phyloP scores from a whole-genome alignment of 106 monocot genomes.

The Platanthera zijinensis region DNA sequence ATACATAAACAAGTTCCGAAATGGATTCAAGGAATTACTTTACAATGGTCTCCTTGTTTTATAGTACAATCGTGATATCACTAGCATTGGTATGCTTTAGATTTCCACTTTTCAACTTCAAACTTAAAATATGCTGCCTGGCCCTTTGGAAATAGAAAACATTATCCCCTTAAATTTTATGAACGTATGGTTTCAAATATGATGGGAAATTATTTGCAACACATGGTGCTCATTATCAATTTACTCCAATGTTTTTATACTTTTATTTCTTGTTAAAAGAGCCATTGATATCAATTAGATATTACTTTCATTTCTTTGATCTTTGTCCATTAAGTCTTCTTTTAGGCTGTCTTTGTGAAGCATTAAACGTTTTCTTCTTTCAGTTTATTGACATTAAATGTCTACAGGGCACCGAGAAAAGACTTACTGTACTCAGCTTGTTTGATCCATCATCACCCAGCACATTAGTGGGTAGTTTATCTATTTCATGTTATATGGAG shows the following conservation, averaged over 20 bases:
- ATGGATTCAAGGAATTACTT: not conserved
- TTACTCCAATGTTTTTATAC: not conserved
- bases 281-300: not conserved
- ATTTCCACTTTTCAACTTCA: not conserved
- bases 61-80: not conserved
- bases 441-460: constrained; percentile 55
- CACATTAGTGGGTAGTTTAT: constrained; percentile 53
- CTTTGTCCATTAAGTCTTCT: not conserved
- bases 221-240: not conserved
- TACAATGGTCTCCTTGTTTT: not conserved
- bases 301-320: not conserved
- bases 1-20: no score
- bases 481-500: constrained; percentile 66
- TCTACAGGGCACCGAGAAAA: constrained; percentile 46
- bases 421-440: constrained; percentile 34
- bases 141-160: not conserved
- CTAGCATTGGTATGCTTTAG: not conserved
- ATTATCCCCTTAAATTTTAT: not conserved
- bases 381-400: not conserved
- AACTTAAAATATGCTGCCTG: not conserved
- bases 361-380: not conserved
- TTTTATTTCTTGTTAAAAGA: not conserved
- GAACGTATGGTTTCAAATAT: not conserved
- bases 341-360: not conserved
- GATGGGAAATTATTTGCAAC: not conserved